These are phyloP conservation scores for Acer yangbiense DNA, from an alignment of 345 rosid genomes.

Conservation along the genomic window DNA sequence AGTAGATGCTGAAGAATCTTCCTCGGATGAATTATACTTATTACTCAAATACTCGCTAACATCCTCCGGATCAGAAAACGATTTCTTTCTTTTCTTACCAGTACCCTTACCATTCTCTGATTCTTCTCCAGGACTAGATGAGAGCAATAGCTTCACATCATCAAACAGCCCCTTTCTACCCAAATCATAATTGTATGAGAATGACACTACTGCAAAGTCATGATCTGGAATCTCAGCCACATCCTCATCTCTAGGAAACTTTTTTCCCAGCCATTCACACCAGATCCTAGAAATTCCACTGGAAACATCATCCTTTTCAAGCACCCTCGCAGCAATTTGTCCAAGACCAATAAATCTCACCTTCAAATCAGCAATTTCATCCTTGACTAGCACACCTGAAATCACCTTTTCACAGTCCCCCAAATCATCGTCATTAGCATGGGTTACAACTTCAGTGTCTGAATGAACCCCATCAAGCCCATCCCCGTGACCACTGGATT, in stretches of 20 bases:
- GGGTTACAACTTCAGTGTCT: conserved; percentile 14
- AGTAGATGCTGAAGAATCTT: conserved; percentile 58
- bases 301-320: conserved; percentile 42
- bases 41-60: conserved; percentile 57
- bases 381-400: conserved; percentile 58
- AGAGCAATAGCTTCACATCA: conserved; percentile 54
- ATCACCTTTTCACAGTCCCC: conserved; percentile 41
- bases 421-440: conserved; percentile 26
- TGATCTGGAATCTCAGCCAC: conserved; percentile 46
- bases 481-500: conserved; percentile 12
- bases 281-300: conserved; percentile 60
- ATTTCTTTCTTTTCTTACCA: conserved; percentile 60
- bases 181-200: conserved; percentile 60
- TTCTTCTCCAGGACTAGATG: conserved; percentile 42
- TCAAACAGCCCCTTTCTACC: conserved; percentile 72
- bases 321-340: conserved; percentile 57
- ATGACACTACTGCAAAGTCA: conserved; percentile 70
- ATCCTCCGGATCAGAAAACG: conserved; percentile 86
- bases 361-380: conserved; percentile 56
- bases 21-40: conserved; percentile 68
- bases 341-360: conserved; percentile 63
- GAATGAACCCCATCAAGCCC: conserved; percentile 22
- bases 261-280: conserved; percentile 91
- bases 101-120: conserved; percentile 39
- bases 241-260: conserved; percentile 37